Evolutionary conservation across 1,139 yeast species (phyloP), one percentile per base, ranked within the genome.

Genomic region (Debaryomycetaceae sp.): DNA sequence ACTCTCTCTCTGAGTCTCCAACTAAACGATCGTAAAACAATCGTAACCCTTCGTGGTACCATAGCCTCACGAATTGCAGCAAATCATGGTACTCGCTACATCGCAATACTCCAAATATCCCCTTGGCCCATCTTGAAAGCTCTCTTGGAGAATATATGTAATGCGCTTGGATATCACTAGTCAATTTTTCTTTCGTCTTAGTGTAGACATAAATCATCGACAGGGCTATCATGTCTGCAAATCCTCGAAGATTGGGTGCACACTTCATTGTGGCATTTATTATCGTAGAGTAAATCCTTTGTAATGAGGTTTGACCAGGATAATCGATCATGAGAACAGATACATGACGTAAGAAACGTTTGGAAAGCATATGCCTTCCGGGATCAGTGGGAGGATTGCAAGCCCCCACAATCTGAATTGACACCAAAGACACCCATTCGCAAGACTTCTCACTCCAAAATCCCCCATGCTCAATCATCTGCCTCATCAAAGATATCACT

Each of bases 61-160:
- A 87, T 2, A 88, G 55, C 35, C 91, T 67, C 0, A 87, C 62
- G 23, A 89, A 62, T 0, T 73, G 72, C 33, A 66, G 67, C 13
- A 80, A 55, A 0, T 66, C 56, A 1, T 70, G 49, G 31, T 66
- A 60, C 4, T 68, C 70, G 2, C 66, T 52, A 1, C 73, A 61
- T 45, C 68, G 65, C 9, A 86, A 56, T 0, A 85, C 85, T 41
- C 78, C 80, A 43, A 80, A 73, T 1, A 93, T 63, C n/a, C 97
- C 96, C 48, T 87, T 74, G 2, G 82, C 70, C 96, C 97, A 89
- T 47, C 98, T 69, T 0, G 98, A 89, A 24, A 93, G 72, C 58
- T 93, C 99, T 60, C 98, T 81, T 0, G 99, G 98, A 24, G 96
- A 85, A 58, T 85, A 87, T 1, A 87, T 70, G 56, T 89, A 88